Evolutionary conservation across 495 filamentous ascomycete genomes (phyloP), one percentile per base, ranked within the genome.

Genomic region (Penicillium soppii): DNA sequence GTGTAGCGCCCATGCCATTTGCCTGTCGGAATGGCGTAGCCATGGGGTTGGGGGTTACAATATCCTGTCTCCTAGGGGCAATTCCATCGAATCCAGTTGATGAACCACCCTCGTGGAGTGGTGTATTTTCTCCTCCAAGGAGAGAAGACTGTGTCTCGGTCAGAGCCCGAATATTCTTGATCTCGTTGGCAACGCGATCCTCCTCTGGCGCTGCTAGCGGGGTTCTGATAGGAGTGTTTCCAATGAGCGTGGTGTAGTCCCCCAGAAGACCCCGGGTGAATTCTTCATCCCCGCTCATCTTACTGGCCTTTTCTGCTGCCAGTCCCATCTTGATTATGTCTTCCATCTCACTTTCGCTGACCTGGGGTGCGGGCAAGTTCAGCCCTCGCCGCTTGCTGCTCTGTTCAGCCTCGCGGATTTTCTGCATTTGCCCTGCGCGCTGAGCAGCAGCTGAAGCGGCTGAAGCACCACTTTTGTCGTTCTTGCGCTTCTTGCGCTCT

Each of bases 251-350:
- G 35, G 84, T 82, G 64, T 97, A 97, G 51, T 90, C 90, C 43
- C 88, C 90, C 23, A 97, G 77, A 7, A 97, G 75, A 6, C 91
- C 92, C 57, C 86, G 84, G 3, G 92, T 94, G 43, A 89, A 91
- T 53, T 96, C 92, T 63, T 89, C 89, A 40, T 84, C 83, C 9
- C 82, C 82, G 19, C 87, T 89, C 62, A 88, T 65, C 41, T 78
- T 74, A 61, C 83, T 90, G n/a, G 92, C 94, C 53, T 86, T 86
- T 56, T 96, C 91, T 29, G 91, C 94, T 41, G 90, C 82, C 85
- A 96, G 87, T 22, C 94, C 95, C 91, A 97, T 95, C 70, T 98
- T 98, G 37, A 98, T 91, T 63, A 98, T 97, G 61, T 96, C 91
- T 64, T 98, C 94, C 56, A 98, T 80, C 68, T 98, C 94, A 26